A percentile compares a stretch with the other conserved stretches of the same genome.
These are phyloP conservation scores for Oldenlandia corymbosa DNA, from an alignment of 257 asterid genomes.

Conservation along the genomic window DNA sequence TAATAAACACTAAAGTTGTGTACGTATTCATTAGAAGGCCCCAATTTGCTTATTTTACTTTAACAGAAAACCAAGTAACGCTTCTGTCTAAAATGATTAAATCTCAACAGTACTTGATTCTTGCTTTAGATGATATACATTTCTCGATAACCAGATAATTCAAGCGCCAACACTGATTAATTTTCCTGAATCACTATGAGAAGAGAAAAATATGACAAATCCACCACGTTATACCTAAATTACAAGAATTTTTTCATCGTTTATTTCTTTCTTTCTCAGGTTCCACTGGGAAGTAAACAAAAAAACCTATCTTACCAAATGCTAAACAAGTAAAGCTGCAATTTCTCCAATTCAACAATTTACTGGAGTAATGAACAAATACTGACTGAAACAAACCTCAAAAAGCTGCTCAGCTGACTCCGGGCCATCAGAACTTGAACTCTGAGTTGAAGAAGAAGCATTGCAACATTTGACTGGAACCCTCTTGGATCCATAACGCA, in stretches of 20 bases:
- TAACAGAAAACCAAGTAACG: neutral
- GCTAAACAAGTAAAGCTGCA: neutral
- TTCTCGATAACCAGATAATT: neutral
- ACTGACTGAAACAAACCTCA: slow-evolving; percentile 18
- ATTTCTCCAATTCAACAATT: neutral
- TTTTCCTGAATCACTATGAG: neutral
- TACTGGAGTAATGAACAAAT: slow-evolving; percentile 2
- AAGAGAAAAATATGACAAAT: neutral
- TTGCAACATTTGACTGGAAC: slow-evolving; percentile 29
- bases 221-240: too few species aligned
- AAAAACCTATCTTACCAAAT: neutral
- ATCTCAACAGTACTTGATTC: too few species aligned
- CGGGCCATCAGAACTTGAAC: slow-evolving; percentile 32
- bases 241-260: neutral
- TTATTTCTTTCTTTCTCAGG: neutral
- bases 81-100: neutral
- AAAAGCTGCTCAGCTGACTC: slow-evolving; percentile 53
- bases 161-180: too few species aligned
- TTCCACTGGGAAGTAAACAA: neutral
- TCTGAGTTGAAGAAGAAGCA: slow-evolving; percentile 33
- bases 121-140: neutral
- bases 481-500: slow-evolving; percentile 17
- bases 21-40: neutral
- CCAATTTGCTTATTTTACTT: neutral
- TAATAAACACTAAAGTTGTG: slow-evolving; percentile 8